A percentile compares a stretch with the other conserved stretches of the same genome.
Evolutionary conservation across 2,329 filamentous ascomycete species (phyloP).

Genomic region (Pseudocercospora macadamiae): DNA sequence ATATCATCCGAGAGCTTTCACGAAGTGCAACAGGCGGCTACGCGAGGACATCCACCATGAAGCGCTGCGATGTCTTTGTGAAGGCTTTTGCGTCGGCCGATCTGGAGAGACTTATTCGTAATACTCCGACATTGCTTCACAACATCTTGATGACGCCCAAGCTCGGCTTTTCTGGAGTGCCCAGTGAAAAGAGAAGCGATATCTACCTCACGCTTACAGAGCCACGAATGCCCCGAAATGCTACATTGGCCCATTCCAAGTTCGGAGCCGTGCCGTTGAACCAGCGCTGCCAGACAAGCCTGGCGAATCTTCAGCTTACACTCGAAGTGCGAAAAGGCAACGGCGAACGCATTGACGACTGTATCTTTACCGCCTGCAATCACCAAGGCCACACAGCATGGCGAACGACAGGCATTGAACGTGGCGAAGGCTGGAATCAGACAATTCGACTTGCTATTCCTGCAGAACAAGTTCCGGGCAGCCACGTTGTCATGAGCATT

Average conservation of each 20-base stretch:
- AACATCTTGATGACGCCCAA: conserved; percentile 79
- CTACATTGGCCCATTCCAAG: conserved; percentile 68
- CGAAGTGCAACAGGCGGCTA: conserved; percentile 74
- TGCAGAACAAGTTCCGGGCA: conserved; percentile 75
- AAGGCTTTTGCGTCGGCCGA: conserved; percentile 78
- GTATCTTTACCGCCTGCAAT: conserved; percentile 86
- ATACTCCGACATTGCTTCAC: conserved; percentile 84
- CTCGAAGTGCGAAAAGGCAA: conserved; percentile 80
- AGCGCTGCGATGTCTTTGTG: conserved; percentile 77
- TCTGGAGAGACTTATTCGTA: conserved; percentile 77
- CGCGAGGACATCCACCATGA: conserved; percentile 53
- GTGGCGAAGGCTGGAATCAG: conserved; percentile 83
- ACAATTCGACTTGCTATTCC: conserved; percentile 80
- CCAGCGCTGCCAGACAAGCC: conserved; percentile 56
- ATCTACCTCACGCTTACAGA: conserved; percentile 89
- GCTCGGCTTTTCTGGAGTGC: conserved; percentile 91
- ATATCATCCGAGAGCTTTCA: conserved; percentile 72
- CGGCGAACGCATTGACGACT: conserved; percentile 83
- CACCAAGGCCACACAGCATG: conserved; percentile 78
- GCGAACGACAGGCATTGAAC: conserved; percentile 79
- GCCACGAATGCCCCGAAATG: conserved; percentile 72
- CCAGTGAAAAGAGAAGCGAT: conserved; percentile 84
- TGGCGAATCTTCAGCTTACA: conserved; percentile 81
- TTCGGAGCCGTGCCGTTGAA: conserved; percentile 78
- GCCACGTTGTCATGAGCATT: conserved; percentile 87